Evolutionary conservation across 306 rosid genomes (phyloP).

Genomic region (Coriaria nepalensis): DNA sequence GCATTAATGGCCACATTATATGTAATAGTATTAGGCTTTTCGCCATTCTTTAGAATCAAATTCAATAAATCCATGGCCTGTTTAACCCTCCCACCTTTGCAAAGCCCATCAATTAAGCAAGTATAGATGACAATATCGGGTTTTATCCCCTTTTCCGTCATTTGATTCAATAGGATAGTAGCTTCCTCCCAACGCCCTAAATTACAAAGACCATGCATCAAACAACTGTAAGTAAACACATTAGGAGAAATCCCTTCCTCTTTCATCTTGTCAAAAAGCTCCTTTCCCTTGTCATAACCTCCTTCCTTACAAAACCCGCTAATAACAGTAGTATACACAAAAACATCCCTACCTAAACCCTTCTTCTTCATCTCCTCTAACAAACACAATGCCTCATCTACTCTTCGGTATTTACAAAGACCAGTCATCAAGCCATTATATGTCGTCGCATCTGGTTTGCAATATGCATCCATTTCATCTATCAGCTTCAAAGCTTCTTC

Average conservation of each 20-base stretch:
- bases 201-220: slow-evolving; percentile 52
- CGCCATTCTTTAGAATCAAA: slow-evolving; percentile 47
- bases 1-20: slow-evolving; percentile 64
- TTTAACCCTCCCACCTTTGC: slow-evolving; percentile 40
- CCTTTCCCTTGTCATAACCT: slow-evolving; percentile 31
- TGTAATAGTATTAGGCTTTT: slow-evolving; percentile 46
- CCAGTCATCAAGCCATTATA: slow-evolving; percentile 44
- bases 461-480: slow-evolving; percentile 42
- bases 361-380: slow-evolving; percentile 52
- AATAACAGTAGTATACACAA: slow-evolving; percentile 39
- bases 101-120: slow-evolving; percentile 57
- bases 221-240: slow-evolving; percentile 47
- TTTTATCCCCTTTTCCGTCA: slow-evolving; percentile 33
- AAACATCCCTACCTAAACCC: slow-evolving; percentile 42
- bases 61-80: slow-evolving; percentile 40
- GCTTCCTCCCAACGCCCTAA: slow-evolving; percentile 54
- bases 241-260: slow-evolving; percentile 43
- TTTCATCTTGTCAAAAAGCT: slow-evolving; percentile 51
- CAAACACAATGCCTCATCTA: slow-evolving; percentile 37
- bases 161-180: slow-evolving; percentile 35
- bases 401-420: slow-evolving; percentile 43
- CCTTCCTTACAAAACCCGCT: slow-evolving; percentile 44
- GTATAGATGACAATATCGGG: slow-evolving; percentile 58
- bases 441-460: slow-evolving; percentile 37
- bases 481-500: slow-evolving; percentile 48